phyloP scores from a whole-genome alignment of 257 asterid species.

The Solanum clarkiae region DNA sequence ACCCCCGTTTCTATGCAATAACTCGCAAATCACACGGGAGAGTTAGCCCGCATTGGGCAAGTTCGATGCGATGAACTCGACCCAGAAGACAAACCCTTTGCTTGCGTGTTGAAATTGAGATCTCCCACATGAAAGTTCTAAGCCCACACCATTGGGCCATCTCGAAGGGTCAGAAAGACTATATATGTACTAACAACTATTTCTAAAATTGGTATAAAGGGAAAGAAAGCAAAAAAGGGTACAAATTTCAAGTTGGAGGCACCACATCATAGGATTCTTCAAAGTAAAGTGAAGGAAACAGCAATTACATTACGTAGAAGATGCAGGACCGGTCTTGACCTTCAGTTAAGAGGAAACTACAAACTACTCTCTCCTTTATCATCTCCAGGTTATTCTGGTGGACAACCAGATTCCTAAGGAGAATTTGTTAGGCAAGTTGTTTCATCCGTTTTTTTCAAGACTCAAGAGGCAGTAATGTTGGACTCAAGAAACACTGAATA shows the following conservation, averaged over 20 bases:
- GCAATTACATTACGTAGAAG: too few species aligned
- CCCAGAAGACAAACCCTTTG: too few species aligned
- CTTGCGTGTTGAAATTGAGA: too few species aligned
- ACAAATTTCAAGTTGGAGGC: background rate
- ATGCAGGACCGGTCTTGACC: too few species aligned
- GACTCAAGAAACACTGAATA: background rate
- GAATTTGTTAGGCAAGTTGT: background rate
- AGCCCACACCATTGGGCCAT: too few species aligned
- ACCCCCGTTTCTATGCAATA: too few species aligned
- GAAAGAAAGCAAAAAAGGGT: background rate
- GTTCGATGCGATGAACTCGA: too few species aligned
- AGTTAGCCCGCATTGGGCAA: too few species aligned
- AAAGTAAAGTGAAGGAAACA: background rate
- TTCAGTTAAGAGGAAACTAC: background rate
- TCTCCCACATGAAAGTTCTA: too few species aligned
- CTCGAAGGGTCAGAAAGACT: background rate
- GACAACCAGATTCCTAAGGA: background rate
- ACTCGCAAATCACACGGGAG: too few species aligned
- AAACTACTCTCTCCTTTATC: background rate
- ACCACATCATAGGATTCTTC: background rate
- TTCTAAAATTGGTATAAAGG: background rate
- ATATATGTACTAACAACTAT: background rate
- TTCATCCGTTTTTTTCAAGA: background rate
- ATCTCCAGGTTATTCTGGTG: background rate
- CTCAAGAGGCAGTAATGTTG: background rate